phyloP scores from a whole-genome alignment of 306 rosid genomes.

The Vigna unguiculata region DNA sequence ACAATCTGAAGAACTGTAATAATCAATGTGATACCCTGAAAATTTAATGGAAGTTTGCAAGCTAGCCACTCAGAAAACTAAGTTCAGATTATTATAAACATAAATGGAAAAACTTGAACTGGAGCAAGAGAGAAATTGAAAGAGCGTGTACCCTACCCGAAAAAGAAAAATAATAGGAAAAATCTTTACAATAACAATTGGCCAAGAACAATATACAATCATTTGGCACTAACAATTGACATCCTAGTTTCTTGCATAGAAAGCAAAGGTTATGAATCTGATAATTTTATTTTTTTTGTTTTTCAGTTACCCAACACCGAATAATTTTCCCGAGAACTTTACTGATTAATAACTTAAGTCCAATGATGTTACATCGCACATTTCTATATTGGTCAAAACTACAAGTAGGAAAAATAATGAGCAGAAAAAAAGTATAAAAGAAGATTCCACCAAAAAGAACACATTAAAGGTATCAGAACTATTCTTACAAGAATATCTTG shows the following conservation, averaged over 20 bases:
- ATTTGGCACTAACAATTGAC: not conserved
- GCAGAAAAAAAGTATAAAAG: conserved; percentile 3
- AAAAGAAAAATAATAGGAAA: not conserved
- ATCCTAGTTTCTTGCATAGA: not conserved
- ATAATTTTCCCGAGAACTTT: not conserved
- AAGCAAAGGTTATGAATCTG: not conserved
- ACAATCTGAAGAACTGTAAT: conserved; percentile 97
- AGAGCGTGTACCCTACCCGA: not conserved
- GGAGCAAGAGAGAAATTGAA: not conserved
- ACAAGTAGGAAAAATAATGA: not conserved
- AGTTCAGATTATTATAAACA: not conserved
- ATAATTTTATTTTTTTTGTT: not conserved
- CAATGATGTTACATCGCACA: not conserved
- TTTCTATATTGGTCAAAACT: conserved; percentile 36
- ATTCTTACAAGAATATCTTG: conserved; percentile 96
- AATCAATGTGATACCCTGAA: conserved; percentile 88
- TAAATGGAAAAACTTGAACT: not conserved
- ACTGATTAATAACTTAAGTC: not conserved
- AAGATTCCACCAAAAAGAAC: conserved; percentile 23
- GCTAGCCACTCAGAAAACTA: conserved; percentile 2
- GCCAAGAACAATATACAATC: not conserved
- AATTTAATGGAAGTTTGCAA: conserved; percentile 8
- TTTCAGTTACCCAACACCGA: conserved; percentile 1
- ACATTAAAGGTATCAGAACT: conserved; percentile 21
- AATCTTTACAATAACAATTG: conserved; percentile 4